Percentiles rank a stretch among this genome's conserved stretches.
phyloP scores from a whole-genome alignment of 306 rosid genomes.

The Trifolium fragiferum region DNA sequence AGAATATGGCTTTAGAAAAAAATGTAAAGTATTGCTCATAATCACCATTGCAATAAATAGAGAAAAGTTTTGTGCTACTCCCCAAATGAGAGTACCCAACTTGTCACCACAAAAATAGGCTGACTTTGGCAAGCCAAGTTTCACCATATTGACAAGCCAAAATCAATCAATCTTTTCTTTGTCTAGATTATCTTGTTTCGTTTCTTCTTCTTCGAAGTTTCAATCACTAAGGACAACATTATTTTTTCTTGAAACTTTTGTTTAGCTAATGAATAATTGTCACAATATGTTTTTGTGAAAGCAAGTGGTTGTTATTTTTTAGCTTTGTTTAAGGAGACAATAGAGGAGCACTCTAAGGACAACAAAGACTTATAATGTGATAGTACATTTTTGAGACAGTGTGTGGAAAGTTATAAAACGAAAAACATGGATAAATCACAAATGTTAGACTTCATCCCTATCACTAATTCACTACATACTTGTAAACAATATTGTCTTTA shows the following conservation, averaged over 20 bases:
- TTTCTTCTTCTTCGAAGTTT: slow-evolving; percentile 30
- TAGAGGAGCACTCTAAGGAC: slow-evolving; percentile 55
- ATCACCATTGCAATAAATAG: slow-evolving; percentile 65
- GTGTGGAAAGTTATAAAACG: slow-evolving; percentile 27
- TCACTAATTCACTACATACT: not conserved
- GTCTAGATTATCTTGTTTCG: slow-evolving; percentile 3
- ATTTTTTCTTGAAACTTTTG: slow-evolving; percentile 20
- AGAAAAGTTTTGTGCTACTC: slow-evolving; percentile 45
- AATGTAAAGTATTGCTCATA: slow-evolving; percentile 64
- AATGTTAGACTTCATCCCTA: slow-evolving; percentile 18
- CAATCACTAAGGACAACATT: slow-evolving; percentile 4
- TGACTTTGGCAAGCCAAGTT: not conserved
- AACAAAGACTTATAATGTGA: slow-evolving; percentile 38
- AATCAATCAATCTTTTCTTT: not conserved
- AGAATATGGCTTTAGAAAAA: slow-evolving; percentile 56
- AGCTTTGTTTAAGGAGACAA: slow-evolving; percentile 69
- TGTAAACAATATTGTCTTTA: not conserved
- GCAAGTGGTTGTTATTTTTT: slow-evolving; percentile 50
- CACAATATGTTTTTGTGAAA: slow-evolving; percentile 34
- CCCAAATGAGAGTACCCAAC: slow-evolving; percentile 40
- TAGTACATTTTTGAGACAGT: slow-evolving; percentile 2
- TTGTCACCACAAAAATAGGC: slow-evolving; percentile 47
- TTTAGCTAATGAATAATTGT: slow-evolving; percentile 22
- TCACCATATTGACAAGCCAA: not conserved
- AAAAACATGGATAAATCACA: slow-evolving; percentile 42